Base-by-base conservation (phyloP, 2,329 filamentous ascomycete species). In the Paramyrothecium sp. region DNA sequence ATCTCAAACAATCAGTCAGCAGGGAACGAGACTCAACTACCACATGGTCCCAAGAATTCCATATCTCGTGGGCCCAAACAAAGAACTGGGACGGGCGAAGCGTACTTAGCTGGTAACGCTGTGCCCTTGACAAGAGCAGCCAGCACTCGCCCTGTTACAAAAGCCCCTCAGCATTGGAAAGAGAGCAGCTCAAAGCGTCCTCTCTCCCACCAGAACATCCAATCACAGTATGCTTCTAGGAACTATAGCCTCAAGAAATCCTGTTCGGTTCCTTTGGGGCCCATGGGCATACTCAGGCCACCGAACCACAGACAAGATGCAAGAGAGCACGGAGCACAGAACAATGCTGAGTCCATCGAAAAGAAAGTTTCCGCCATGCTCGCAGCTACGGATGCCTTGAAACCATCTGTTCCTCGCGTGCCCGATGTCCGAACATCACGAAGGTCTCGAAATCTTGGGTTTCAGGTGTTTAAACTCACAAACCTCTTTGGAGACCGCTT, bases 311-410 rank as follows among this genome's bases (percentile, higher is more conserved):
- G 19, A 12, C 53, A 21, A 21, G 51, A 17, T 19, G 17, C 30
- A 10, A 17, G 12, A 8, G 22, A 20, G 10, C 34, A 19, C 54
- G 41, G 34, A 26, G 56, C 58, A 21, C 53, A 47, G 49, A 44
- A 51, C 11, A 58, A 57, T 20, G 56, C 67, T 16, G 63, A 69
- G 3, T 64, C 69, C 23, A 67, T 76, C 30, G 67, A 68, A 23
- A 56, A 68, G n/a, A 76, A 76, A 56, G 60, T 74, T 12, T 54
- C 56, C 4, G 69, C 68, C 13, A 77, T 76, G 73, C 60, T 77
- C 22, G 69, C 73, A 12, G 71, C 73, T 7, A 73, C 67, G 2
- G 58, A 73, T 34, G 64, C 67, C 13, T 60, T 75, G 7, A 76
- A 75, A 56, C 68, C 72, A 23, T 60, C 58, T 3, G 55, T 61